Evolutionary conservation across 2,329 filamentous ascomycete species (phyloP).

Genomic region (Neocucurbitaria cava): DNA sequence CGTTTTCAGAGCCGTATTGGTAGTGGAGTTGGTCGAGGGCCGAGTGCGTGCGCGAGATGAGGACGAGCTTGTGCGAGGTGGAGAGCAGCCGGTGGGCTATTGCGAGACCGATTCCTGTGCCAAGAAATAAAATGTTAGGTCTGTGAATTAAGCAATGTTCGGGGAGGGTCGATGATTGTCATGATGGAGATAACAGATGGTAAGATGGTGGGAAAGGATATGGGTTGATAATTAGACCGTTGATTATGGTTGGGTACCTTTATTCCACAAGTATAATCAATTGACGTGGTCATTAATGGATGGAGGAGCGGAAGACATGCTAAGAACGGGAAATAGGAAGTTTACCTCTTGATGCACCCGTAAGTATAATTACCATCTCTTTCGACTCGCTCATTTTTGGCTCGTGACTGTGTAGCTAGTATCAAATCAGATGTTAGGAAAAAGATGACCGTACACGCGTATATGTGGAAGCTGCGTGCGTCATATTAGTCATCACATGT

Average conservation of each 20-base stretch:
- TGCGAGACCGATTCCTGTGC: constrained; percentile 66
- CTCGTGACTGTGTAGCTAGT: not conserved
- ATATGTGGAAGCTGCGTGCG: not conserved
- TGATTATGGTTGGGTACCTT: no score
- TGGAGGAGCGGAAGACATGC: no score
- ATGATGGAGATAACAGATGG: no score
- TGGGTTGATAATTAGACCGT: no score
- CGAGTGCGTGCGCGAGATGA: constrained; percentile 62
- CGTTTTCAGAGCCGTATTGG: constrained; percentile 60
- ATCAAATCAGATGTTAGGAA: not conserved
- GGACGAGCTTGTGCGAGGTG: constrained; percentile 62
- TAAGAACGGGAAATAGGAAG: not conserved
- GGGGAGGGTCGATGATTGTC: no score
- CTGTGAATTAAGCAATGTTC: no score
- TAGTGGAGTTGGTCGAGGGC: constrained; percentile 58
- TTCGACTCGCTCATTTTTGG: constrained; percentile 34
- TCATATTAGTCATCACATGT: constrained; percentile 1
- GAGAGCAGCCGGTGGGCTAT: constrained; percentile 66
- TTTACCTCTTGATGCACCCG: constrained; percentile 68
- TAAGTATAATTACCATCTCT: constrained; percentile 59
- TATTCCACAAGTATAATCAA: no score
- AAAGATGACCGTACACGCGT: not conserved
- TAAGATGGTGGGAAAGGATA: no score
- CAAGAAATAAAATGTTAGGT: not conserved
- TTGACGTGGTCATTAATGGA: no score